Evolutionary conservation across 1,139 yeast species (phyloP).

Genomic region (Pichia sp.): DNA sequence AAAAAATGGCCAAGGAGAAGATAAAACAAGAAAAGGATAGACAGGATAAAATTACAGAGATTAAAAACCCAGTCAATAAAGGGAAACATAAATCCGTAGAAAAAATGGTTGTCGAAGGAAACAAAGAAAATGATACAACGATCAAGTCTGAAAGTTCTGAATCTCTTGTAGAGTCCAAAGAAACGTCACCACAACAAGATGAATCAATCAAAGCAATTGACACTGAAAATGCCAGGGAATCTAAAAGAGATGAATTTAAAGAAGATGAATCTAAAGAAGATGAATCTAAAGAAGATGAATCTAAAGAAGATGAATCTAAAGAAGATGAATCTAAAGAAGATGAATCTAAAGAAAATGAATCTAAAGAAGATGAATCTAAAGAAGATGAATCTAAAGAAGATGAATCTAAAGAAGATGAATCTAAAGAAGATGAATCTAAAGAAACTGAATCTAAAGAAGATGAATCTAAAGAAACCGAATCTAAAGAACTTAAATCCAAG

Average conservation of each 20-base stretch:
- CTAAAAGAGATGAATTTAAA: neutral
- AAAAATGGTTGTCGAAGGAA: neutral
- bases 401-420: no score
- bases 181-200: neutral
- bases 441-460: constrained; percentile 14
- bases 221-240: neutral
- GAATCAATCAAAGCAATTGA: neutral
- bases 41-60: neutral
- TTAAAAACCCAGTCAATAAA: neutral
- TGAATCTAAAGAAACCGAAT: neutral
- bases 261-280: neutral
- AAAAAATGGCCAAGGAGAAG: constrained; percentile 3
- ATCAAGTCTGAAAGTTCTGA: neutral
- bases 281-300: neutral
- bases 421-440: no score
- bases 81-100: neutral
- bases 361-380: neutral
- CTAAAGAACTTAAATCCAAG: neutral
- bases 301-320: neutral
- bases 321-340: neutral
- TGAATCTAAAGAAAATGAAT: neutral
- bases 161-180: neutral
- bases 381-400: neutral
- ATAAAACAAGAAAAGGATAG: constrained; percentile 4
- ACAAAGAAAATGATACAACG: neutral